Evolutionary conservation across 139 green algal genomes (phyloP).

Genomic region (Coelastrella sp.): DNA sequence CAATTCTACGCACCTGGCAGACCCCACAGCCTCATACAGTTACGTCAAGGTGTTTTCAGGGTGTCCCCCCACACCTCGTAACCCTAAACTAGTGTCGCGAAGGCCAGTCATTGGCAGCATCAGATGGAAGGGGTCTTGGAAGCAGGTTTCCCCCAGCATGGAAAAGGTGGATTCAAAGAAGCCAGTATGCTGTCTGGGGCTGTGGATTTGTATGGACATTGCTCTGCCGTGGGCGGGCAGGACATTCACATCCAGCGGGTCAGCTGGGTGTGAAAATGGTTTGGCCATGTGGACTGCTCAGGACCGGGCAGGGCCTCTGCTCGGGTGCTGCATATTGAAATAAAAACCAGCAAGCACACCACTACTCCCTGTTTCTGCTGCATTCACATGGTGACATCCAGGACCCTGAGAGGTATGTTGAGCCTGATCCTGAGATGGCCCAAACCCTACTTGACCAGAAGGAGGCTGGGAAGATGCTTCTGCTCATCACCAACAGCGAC

Average conservation of each 20-base stretch:
- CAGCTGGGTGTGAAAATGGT: conserved; percentile 28
- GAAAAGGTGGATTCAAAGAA: conserved; percentile 11
- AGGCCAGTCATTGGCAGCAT: conserved; percentile 37
- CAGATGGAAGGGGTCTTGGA: conserved; percentile 23
- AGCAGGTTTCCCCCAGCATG: conserved; percentile 4
- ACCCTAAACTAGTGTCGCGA: conserved; percentile 37
- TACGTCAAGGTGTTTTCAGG: conserved; percentile 26
- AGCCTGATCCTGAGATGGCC: conserved; percentile 88
- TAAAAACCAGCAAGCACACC: background rate
- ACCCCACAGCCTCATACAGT: background rate
- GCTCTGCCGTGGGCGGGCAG: conserved; percentile 15
- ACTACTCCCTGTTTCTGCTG: background rate
- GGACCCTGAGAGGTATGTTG: conserved; percentile 80
- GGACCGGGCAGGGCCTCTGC: conserved; percentile 16
- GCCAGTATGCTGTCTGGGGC: conserved; percentile 10
- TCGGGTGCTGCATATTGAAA: conserved; percentile 22
- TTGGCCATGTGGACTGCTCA: conserved; percentile 19
- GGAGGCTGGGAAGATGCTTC: conserved; percentile 88
- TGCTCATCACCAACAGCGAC: conserved; percentile 97
- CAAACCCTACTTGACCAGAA: conserved; percentile 91
- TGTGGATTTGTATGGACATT: background rate
- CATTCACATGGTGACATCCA: conserved; percentile 2
- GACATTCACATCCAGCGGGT: background rate
- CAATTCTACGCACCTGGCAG: background rate
- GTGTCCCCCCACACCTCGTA: conserved; percentile 20